These are phyloP conservation scores for Fagopyrum homotropicum DNA, from an alignment of 148 eudicot genomes.

Conservation along the genomic window DNA sequence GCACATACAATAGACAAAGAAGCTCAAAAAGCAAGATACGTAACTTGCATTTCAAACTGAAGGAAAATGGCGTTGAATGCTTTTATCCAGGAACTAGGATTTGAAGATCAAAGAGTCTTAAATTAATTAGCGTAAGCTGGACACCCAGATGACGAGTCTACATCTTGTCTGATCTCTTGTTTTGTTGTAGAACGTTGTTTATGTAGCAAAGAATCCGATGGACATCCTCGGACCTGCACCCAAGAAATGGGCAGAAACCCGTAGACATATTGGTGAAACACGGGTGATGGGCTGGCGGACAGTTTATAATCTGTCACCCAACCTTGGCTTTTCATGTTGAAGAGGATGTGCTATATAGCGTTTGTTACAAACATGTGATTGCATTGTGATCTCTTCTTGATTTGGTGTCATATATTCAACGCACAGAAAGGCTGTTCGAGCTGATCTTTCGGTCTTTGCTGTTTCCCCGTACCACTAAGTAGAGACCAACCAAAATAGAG, in stretches of 20 bases:
- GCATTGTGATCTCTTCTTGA: too few relatives aligned
- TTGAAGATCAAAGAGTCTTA: conserved; percentile 21
- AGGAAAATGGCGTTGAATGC: conserved; percentile 67
- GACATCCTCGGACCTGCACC: too few relatives aligned
- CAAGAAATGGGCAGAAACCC: too few relatives aligned
- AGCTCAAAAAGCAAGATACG: conserved; percentile 28
- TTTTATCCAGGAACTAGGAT: conserved; percentile 68
- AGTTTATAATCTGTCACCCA: too few relatives aligned
- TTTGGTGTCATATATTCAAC: conserved; percentile 5
- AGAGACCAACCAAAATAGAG: background rate
- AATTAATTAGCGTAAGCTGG: background rate
- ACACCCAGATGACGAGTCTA: background rate
- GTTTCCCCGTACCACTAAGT: conserved; percentile 5
- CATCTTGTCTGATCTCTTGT: background rate
- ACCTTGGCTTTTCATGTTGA: too few relatives aligned
- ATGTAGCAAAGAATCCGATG: background rate
- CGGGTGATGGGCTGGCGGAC: too few relatives aligned
- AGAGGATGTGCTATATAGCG: too few relatives aligned
- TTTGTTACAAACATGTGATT: too few relatives aligned
- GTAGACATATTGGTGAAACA: too few relatives aligned
- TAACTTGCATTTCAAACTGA: conserved; percentile 67
- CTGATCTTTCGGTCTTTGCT: background rate
- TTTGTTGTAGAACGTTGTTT: background rate
- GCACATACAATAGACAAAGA: conserved; percentile 19
- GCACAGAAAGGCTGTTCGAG: conserved; percentile 5